Percentiles rank a stretch among this genome's conserved stretches.
Evolutionary conservation across 768 basidiomycete genomes (phyloP).

Genomic region (Artomyces pyxidatus): DNA sequence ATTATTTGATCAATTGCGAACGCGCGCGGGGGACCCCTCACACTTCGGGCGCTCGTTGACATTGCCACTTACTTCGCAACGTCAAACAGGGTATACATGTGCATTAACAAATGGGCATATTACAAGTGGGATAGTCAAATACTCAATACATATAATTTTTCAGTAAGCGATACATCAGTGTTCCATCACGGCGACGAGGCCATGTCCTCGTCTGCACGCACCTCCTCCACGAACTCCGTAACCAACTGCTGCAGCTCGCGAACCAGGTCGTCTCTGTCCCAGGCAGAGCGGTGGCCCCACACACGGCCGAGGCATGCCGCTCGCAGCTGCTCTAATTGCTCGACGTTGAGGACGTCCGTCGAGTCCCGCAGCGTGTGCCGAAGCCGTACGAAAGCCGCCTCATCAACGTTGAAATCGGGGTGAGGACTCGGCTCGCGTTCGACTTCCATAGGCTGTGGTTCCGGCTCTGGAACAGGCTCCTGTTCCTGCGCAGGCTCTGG

Average conservation of each 20-base stretch:
- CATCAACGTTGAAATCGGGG: slow-evolving; percentile 69
- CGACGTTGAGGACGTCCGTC: slow-evolving; percentile 63
- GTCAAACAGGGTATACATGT: no score
- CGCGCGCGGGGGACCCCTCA: no score
- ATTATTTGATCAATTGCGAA: no score
- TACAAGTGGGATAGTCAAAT: no score
- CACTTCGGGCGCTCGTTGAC: no score
- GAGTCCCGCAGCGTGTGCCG: slow-evolving; percentile 36
- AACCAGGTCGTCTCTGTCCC: slow-evolving; percentile 71
- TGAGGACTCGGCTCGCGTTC: slow-evolving; percentile 61
- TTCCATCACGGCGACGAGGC: not conserved
- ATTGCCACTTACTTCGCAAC: no score
- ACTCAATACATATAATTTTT: slow-evolving; percentile 14
- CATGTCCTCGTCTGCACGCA: slow-evolving; percentile 24
- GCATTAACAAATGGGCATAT: no score
- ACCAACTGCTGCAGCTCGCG: slow-evolving; percentile 50
- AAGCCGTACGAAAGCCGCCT: slow-evolving; percentile 40
- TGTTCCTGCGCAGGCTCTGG: slow-evolving; percentile 5
- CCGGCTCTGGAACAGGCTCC: slow-evolving; percentile 14
- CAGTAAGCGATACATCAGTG: not conserved
- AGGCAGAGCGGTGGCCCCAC: slow-evolving; percentile 78
- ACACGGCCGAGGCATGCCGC: slow-evolving; percentile 72
- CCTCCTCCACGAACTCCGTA: slow-evolving; percentile 59
- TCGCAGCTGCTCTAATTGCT: slow-evolving; percentile 90
- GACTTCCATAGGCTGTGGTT: slow-evolving; percentile 39